Evolutionary conservation across 768 basidiomycete species (phyloP).

Genomic region (Mycena metata): DNA sequence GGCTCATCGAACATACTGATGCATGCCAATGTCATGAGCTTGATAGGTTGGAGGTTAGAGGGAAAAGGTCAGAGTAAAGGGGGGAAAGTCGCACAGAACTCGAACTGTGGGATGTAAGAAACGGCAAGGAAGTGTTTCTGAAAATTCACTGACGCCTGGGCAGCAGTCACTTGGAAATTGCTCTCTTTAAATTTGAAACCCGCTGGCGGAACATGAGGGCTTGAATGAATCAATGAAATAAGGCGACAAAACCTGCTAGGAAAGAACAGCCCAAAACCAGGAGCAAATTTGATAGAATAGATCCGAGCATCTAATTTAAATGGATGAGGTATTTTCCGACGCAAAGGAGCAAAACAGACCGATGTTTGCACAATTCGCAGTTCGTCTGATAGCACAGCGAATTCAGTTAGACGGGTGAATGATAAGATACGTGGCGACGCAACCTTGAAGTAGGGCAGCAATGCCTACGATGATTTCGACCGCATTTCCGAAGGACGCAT

Average conservation of each 20-base stretch:
- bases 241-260: constrained; percentile 68
- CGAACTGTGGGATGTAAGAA: constrained; percentile 49
- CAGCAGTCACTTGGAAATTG: constrained; percentile 84
- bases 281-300: constrained; percentile 90
- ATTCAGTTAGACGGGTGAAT: background rate
- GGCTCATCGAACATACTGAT: constrained; percentile 69
- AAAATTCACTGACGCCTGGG: constrained; percentile 77
- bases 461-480: constrained; percentile 93
- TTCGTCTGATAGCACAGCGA: constrained; percentile 63
- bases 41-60: constrained; percentile 30
- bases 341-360: constrained; percentile 53
- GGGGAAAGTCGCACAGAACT: constrained; percentile 55
- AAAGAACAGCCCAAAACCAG: constrained; percentile 94
- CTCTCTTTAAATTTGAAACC: constrained; percentile 78
- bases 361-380: constrained; percentile 94
- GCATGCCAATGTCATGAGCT: constrained; percentile 89
- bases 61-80: background rate
- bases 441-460: constrained; percentile 85
- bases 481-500: constrained; percentile 87
- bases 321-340: constrained; percentile 5
- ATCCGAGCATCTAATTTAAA: constrained; percentile 80
- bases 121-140: background rate
- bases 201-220: constrained; percentile 53
- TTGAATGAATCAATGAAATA: background rate
- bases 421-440: constrained; percentile 24